These are phyloP conservation scores for Didymella lethalis DNA, from an alignment of 2,329 filamentous ascomycete genomes.

Conservation along the genomic window DNA sequence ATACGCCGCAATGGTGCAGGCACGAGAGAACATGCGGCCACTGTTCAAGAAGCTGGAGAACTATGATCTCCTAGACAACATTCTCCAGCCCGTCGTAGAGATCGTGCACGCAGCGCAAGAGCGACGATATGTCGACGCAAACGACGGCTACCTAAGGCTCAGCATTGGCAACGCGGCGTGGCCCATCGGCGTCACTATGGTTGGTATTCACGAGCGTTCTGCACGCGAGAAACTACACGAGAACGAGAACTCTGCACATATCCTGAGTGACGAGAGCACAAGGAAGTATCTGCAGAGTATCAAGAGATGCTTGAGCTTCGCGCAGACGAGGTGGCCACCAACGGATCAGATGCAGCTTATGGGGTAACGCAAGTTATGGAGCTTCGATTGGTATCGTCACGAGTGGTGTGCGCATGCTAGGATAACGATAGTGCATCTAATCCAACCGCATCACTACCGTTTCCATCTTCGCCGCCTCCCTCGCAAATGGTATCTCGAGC, in stretches of 20 bases:
- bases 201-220: constrained; percentile 97
- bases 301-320: constrained; percentile 94
- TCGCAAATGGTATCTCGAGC: background rate
- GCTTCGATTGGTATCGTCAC: background rate
- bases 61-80: constrained; percentile 76
- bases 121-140: constrained; percentile 92
- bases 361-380: constrained; percentile 64
- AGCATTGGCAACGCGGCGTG: constrained; percentile 97
- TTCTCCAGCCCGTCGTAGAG: constrained; percentile 84
- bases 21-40: constrained; percentile 85
- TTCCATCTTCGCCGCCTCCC: background rate
- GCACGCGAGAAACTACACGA: constrained; percentile 95
- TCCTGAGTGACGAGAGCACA: constrained; percentile 95
- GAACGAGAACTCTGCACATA: constrained; percentile 81
- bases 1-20: constrained; percentile 84
- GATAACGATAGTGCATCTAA: background rate
- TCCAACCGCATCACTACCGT: background rate
- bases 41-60: constrained; percentile 90
- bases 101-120: constrained; percentile 92
- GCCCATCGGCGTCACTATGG: constrained; percentile 99
- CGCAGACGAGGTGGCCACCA: constrained; percentile 94
- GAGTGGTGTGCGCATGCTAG: background rate
- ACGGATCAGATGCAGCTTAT: constrained; percentile 92
- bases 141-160: constrained; percentile 89
- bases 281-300: constrained; percentile 97